Evolutionary conservation across 148 eudicot species (phyloP).

Genomic region (Cornus suecica): DNA sequence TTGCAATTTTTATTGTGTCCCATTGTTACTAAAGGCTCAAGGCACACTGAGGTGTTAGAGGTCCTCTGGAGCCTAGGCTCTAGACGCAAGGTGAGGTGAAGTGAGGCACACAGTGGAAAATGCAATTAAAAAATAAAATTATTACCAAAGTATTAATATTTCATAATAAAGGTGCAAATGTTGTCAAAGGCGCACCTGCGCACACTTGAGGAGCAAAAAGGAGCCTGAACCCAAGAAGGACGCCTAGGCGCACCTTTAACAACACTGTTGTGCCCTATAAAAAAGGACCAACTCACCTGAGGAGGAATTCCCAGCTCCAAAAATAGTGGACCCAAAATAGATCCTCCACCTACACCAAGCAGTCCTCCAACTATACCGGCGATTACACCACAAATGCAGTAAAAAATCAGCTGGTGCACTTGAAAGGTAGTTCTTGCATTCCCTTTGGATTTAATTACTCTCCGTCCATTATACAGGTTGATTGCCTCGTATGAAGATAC

Average conservation of each 20-base stretch:
- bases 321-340: constrained; percentile 82
- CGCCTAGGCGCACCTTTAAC: too few relatives aligned
- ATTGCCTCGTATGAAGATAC: constrained; percentile 69
- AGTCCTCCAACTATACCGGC: constrained; percentile 92
- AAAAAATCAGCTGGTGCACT: constrained; percentile 53
- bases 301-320: constrained; percentile 92
- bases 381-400: constrained; percentile 50
- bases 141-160: too few relatives aligned
- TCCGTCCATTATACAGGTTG: constrained; percentile 63
- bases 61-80: too few relatives aligned
- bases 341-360: constrained; percentile 93
- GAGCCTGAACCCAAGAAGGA: too few relatives aligned
- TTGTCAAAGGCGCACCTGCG: too few relatives aligned
- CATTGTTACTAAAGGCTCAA: too few relatives aligned
- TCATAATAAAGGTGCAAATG: too few relatives aligned
- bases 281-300: constrained; percentile 46
- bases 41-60: too few relatives aligned
- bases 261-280: not conserved
- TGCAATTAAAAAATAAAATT: too few relatives aligned
- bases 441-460: constrained; percentile 66
- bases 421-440: constrained; percentile 31
- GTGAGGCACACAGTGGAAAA: too few relatives aligned
- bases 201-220: too few relatives aligned
- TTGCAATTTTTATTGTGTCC: not conserved
- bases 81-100: too few relatives aligned